phyloP scores from a whole-genome alignment of 345 rosid species.

The Carallia brachiata region DNA sequence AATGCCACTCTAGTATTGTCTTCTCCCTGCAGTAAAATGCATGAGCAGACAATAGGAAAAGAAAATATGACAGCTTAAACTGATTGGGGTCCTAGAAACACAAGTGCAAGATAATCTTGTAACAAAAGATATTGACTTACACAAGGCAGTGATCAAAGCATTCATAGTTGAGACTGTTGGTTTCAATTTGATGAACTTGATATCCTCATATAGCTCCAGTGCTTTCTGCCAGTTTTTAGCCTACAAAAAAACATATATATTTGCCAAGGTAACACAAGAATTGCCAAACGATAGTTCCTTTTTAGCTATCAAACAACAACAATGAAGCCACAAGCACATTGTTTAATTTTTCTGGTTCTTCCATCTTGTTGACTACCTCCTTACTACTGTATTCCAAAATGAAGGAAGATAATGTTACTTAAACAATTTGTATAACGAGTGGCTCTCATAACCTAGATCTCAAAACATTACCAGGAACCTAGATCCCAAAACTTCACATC shows the following conservation, averaged over 20 bases:
- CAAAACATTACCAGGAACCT: not conserved
- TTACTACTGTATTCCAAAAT: not conserved
- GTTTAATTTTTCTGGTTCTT: not conserved
- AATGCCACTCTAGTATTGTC: not conserved
- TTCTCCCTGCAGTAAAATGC: not conserved
- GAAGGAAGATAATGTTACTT: not conserved
- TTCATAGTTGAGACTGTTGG: slow-evolving; percentile 81
- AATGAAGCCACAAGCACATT: not conserved
- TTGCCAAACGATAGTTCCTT: too few relatives aligned
- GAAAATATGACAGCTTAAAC: not conserved
- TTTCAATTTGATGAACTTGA: slow-evolving; percentile 59
- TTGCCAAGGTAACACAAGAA: too few relatives aligned
- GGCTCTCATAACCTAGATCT: not conserved
- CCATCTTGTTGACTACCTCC: not conserved
- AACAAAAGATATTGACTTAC: slow-evolving; percentile 44
- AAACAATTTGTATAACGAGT: not conserved
- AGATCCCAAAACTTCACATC: slow-evolving; percentile 2
- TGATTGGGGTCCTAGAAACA: not conserved
- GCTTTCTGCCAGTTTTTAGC: slow-evolving; percentile 89
- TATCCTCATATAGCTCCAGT: slow-evolving; percentile 65
- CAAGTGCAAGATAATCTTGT: not conserved
- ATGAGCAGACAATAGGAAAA: not conserved
- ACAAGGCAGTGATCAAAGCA: slow-evolving; percentile 83
- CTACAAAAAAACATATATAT: slow-evolving; percentile 32
- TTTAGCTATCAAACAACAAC: too few relatives aligned